These are phyloP conservation scores for Furcasterigmium furcatum DNA, from an alignment of 2,329 filamentous ascomycete species.

Conservation along the genomic window DNA sequence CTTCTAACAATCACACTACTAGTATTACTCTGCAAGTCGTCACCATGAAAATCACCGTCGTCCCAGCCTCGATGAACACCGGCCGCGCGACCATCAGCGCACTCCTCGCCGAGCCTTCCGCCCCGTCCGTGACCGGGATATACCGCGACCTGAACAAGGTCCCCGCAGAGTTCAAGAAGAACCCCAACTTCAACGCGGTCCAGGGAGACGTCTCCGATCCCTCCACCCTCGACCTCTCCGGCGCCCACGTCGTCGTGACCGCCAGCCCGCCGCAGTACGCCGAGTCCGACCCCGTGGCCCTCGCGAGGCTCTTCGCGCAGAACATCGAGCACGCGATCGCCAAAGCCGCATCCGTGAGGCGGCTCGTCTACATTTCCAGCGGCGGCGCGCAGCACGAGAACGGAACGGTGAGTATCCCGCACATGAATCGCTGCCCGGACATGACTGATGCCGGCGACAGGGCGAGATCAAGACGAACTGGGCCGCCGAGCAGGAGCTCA, in stretches of 20 bases:
- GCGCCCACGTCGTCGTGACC: conserved; percentile 23
- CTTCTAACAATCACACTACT: too few relatives aligned
- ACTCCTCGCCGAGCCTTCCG: conserved; percentile 16
- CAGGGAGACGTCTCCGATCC: conserved; percentile 23
- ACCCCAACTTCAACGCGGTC: conserved; percentile 20
- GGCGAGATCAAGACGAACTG: conserved; percentile 33
- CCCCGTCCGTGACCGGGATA: conserved; percentile 17
- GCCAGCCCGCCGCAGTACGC: conserved; percentile 25
- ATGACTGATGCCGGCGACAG: conserved; percentile 12
- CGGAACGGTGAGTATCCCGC: conserved; percentile 26
- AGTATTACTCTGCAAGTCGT: too few relatives aligned
- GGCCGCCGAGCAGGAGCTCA: conserved; percentile 19
- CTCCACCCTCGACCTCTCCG: conserved; percentile 23
- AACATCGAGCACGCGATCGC: conserved; percentile 23
- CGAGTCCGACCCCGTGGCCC: conserved; percentile 15
- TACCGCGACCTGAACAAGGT: conserved; percentile 24
- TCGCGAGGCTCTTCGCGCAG: conserved; percentile 11
- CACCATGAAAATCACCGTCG: conserved; percentile 24
- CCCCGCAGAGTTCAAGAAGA: conserved; percentile 20
- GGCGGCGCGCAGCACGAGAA: conserved; percentile 25
- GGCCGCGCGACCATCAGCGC: conserved; percentile 22
- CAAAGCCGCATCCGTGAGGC: conserved; percentile 18
- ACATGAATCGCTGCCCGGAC: too few relatives aligned
- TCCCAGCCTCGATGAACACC: conserved; percentile 27
- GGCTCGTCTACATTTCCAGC: conserved; percentile 26